phyloP scores from a whole-genome alignment of 2,329 filamentous ascomycete genomes.

The Periconia sp. region DNA sequence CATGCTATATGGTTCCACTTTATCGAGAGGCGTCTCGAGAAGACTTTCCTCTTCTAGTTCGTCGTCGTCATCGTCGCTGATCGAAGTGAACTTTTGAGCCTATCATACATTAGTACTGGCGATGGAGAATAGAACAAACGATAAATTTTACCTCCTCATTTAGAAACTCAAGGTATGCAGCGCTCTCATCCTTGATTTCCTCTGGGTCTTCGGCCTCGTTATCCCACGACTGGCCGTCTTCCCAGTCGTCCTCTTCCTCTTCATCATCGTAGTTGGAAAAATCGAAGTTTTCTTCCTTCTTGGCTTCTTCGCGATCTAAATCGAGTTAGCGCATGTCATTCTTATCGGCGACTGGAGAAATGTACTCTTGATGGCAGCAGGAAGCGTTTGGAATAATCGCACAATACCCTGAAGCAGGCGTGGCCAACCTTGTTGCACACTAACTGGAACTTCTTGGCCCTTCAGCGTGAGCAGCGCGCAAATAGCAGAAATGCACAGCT shows the following conservation, averaged over 20 bases:
- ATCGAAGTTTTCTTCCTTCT: constrained; percentile 78
- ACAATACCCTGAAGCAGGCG: constrained; percentile 86
- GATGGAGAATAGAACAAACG: background rate
- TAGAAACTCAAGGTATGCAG: constrained; percentile 92
- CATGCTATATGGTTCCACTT: constrained; percentile 88
- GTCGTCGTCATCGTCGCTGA: constrained; percentile 78
- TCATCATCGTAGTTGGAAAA: constrained; percentile 78
- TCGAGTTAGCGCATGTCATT: constrained; percentile 21
- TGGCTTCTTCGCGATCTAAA: constrained; percentile 82
- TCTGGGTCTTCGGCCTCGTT: constrained; percentile 65
- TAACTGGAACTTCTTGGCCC: constrained; percentile 81
- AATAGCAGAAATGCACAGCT: constrained; percentile 93
- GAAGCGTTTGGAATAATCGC: constrained; percentile 87
- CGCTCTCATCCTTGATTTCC: constrained; percentile 83
- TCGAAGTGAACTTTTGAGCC: constrained; percentile 80
- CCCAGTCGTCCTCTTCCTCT: constrained; percentile 74
- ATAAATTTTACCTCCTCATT: constrained; percentile 72
- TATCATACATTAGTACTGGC: constrained; percentile 43
- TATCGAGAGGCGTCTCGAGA: constrained; percentile 91
- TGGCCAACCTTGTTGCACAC: constrained; percentile 93
- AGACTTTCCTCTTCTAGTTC: constrained; percentile 90
- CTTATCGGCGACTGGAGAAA: constrained; percentile 14
- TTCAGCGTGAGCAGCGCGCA: constrained; percentile 78
- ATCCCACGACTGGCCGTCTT: constrained; percentile 73
- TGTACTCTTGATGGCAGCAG: constrained; percentile 81